A percentile compares a stretch with the other conserved stretches of the same genome.
Evolutionary conservation across 1,139 yeast species (phyloP).

Genomic region (Scheffersomyces titani): DNA sequence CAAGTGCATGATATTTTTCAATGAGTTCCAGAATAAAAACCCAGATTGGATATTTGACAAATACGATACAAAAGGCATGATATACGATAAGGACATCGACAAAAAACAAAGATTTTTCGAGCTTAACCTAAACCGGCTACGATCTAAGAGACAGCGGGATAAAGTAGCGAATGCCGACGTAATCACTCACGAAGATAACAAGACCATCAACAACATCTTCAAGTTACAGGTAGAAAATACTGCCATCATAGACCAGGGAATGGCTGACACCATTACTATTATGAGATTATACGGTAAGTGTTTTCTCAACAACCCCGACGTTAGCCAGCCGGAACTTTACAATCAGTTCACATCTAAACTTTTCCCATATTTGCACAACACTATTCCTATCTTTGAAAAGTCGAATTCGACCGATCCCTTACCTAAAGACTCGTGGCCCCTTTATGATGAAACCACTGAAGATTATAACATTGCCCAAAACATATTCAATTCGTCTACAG

Average conservation of each 20-base stretch:
- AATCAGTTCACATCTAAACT: slow-evolving; percentile 23
- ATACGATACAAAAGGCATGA: slow-evolving; percentile 11
- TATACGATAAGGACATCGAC: slow-evolving; percentile 32
- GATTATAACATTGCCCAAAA: slow-evolving; percentile 7
- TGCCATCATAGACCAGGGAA: slow-evolving; percentile 21
- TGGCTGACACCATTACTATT: slow-evolving; percentile 40
- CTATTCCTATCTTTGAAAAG: slow-evolving; percentile 7
- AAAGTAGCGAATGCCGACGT: slow-evolving; percentile 8
- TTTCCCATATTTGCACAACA: slow-evolving; percentile 30
- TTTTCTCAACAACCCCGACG: slow-evolving; percentile 20
- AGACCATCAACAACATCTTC: slow-evolving; percentile 19
- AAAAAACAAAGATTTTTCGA: slow-evolving; percentile 21
- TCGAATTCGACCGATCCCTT: background rate
- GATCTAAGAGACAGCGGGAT: slow-evolving; percentile 9
- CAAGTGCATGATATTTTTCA: slow-evolving; percentile 32
- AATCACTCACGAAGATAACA: slow-evolving; percentile 19
- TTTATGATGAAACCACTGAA: slow-evolving; percentile 6
- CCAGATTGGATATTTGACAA: slow-evolving; percentile 29
- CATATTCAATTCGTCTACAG: slow-evolving; percentile 7
- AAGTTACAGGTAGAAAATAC: slow-evolving; percentile 17
- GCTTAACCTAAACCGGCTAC: slow-evolving; percentile 7
- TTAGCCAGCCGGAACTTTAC: slow-evolving; percentile 10
- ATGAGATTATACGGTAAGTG: slow-evolving; percentile 40
- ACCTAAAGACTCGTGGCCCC: background rate
- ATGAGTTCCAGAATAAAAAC: slow-evolving; percentile 16